Evolutionary conservation across 257 asterid genomes (phyloP), one percentile per base, ranked within the genome.

Genomic region (Nyctanthes arbortristis): DNA sequence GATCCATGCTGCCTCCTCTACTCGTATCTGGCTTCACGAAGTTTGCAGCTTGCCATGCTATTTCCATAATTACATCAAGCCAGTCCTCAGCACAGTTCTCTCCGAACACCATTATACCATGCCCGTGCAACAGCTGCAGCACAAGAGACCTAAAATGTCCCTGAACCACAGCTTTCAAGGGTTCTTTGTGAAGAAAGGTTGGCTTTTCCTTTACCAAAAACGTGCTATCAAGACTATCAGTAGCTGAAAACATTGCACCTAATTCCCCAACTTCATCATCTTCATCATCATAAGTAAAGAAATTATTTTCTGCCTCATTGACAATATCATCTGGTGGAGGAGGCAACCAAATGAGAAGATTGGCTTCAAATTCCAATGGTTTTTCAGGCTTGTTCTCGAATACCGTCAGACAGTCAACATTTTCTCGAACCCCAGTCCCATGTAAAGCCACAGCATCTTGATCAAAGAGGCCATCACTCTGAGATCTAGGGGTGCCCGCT

Each of bases 1-100:
- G 99, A 78, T 94, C 99, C 99, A 94, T 94, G 84, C 99, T 94
- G 63, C 98, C 99, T 65, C 97, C 99, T 78, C 81, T 79, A 77
- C 90, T 88, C n/a, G 93, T 86, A 83, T 94, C 90, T 1, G 97
- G 99, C 85, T 82, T 94, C 75, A 94, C 83, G 73, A 76, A 91
- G 56, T 83, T 91, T 35, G 98, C 99, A 45, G 98, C 92, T 81
- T 85, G 97, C 97, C 95, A 88, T 18, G 97, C 87, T 36, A 94
- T 47, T 47, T 78, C 32, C 35, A 90, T 86, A 67, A 94, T 75
- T 71, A 91, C 74, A 58, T 91, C 93, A 27, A 94, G 78, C 99
- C 99, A 94, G 22, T 85, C 81, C 65, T 78, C 89, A 14, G 68
- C 68, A 66, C 68, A n/a, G 28, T 79, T 70, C 66, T 87, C 92